Base-by-base conservation (phyloP, 805 yeast genomes). In the Metschnikowia corniflorae region DNA sequence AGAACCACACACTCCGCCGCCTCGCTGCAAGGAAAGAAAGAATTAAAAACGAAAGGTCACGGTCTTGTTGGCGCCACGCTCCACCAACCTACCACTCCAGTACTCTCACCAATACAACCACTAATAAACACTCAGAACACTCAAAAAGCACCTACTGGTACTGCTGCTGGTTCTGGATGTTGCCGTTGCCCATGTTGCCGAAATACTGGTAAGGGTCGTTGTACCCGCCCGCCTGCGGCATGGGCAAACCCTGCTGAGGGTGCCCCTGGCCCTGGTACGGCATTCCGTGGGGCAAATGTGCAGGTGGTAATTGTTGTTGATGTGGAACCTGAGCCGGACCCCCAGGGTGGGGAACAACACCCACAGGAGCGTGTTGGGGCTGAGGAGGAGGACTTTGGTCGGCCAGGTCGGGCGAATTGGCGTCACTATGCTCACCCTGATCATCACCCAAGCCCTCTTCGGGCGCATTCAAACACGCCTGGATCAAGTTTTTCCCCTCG, bases 391-490 rank as follows among this genome's bases (percentile, higher is more conserved):
- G 68, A 44, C 64, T 61, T 37, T 60, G 67, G 31, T 64, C 70
- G 2, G 70, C 68, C 42, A 59, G 54, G 22, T 65, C 71, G 21
- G 57, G 65, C 18, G 68, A 61, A 47, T 62, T 60, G 12, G 70
- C 78, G 30, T 71, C 82, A 31, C 77, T 77, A 37, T 62, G 66
- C 29, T 65, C 69, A 16, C 67, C 71, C 42, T 77, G 84, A 31
- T 80, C 87, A 33, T 78, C 84, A 23, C 77, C 80, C 49, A 75
- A 67, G 8, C 79, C 78, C 46, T 83, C 91, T 55, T 87, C 95
- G n/a, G 96, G 96, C 7, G 97, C 97, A 61, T 91, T 88, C 56
- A 91, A 71, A 61, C 98, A 93, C 10, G 96, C 95, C 69, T 93
- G 97, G 55, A 91, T 91, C 55, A 91, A 76, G 63, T 89, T 89